Evolutionary conservation across 2,329 filamentous ascomycete genomes (phyloP).

Genomic region (Neodidymelliopsis sp.): DNA sequence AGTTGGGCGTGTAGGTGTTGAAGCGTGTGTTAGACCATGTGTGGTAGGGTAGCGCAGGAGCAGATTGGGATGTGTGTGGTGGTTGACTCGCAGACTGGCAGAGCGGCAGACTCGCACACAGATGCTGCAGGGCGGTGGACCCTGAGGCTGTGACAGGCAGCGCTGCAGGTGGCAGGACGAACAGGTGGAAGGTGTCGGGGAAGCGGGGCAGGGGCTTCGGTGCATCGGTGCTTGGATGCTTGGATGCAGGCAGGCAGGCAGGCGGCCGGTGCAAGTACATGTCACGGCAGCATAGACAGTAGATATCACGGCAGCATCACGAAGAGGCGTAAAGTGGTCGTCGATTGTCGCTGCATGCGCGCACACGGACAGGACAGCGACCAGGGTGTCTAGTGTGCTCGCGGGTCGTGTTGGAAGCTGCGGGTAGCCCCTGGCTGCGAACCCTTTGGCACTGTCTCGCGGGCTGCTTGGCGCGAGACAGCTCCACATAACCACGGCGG

Average conservation of each 20-base stretch:
- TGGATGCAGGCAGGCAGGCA: constrained; percentile 2
- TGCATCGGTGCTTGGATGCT: no score
- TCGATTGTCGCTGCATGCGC: background rate
- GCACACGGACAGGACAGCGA: background rate
- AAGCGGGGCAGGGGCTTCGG: background rate
- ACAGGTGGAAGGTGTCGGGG: background rate
- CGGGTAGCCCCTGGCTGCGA: background rate
- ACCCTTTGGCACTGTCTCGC: constrained; percentile 2
- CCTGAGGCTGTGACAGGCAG: background rate
- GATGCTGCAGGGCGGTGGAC: background rate
- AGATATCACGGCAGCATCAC: background rate
- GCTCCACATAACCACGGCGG: constrained; percentile 10
- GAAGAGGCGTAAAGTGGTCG: no score
- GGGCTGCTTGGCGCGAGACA: constrained; percentile 5
- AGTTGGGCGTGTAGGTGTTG: no score
- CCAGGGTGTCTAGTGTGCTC: constrained; percentile 3
- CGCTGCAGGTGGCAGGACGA: no score
- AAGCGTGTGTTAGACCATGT: no score
- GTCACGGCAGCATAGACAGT: background rate
- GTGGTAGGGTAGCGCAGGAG: background rate
- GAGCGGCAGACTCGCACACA: no score
- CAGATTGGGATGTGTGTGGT: constrained; percentile 1
- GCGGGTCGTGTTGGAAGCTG: constrained; percentile 4
- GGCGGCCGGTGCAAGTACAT: no score
- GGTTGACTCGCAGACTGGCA: background rate